Evolutionary conservation across 495 filamentous ascomycete species (phyloP), one percentile per base, ranked within the genome.

Genomic region (Sordaria brevicollis): DNA sequence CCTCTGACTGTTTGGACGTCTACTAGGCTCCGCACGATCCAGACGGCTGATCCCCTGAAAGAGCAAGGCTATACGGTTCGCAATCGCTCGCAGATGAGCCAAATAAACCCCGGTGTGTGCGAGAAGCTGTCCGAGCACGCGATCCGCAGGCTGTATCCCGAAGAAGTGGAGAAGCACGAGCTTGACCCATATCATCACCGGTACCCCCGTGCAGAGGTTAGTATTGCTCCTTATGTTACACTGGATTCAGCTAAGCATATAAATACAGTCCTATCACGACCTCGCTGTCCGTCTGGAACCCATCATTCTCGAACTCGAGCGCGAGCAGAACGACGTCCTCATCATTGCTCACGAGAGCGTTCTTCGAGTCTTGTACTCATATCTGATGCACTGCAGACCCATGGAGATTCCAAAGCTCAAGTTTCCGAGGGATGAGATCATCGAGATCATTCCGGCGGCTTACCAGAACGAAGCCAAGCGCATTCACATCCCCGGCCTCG

Each of bases 291-390:
- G 96, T 25, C 88, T 98, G n/a, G 96, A 99, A 79, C 96, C 96
- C 9, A 95, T 99, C 71, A 99, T 99, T 78, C 87, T 99, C 10
- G 96, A 99, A 79, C 86, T 99, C 4, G 96, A 99, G 80, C 91
- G 96, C 37, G 95, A 99, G 78, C 92, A 97, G 76, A 96, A 96
- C 70, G 96, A 99, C 79, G 84, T 99, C 41, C 84, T 99, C 35
- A 97, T 99, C 72, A 97, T 99, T 77, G 96, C 96, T 15, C 96
- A 99, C 76, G 96, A 99, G 79, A 94, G 91, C 70, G 96, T 99
- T 13, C 83, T 99, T 65, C 91, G 96, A 65, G 96, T 99, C 49
- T 83, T 99, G 31, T 99, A 98, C 76, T 94, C 94, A 13, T 99
- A 99, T 77, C 86, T 98, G 38, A 98, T 98, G 96, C 96, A 96